A percentile compares a stretch with the other conserved stretches of the same genome.
These are phyloP conservation scores for Boletus reticulatus DNA, from an alignment of 768 basidiomycete genomes.

Conservation along the genomic window DNA sequence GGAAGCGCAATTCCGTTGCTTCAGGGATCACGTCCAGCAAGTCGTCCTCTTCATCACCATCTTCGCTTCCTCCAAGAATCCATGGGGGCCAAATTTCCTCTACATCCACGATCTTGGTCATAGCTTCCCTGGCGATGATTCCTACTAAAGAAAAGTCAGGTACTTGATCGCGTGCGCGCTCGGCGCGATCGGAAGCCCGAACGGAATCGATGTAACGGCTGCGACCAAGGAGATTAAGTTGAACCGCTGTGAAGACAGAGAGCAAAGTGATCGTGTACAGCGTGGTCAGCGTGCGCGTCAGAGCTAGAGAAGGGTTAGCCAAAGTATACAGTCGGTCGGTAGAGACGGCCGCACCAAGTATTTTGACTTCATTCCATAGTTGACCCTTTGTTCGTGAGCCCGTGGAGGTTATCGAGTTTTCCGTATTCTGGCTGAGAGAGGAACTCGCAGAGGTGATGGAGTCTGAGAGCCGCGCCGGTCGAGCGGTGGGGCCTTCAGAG, in stretches of 20 bases:
- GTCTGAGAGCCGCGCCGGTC: slow-evolving; percentile 34
- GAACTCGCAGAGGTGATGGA: slow-evolving; percentile 41
- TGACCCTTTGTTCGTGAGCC: slow-evolving; percentile 64
- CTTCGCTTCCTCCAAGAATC: slow-evolving; percentile 23
- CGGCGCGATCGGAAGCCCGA: slow-evolving; percentile 56
- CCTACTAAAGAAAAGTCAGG: slow-evolving; percentile 30
- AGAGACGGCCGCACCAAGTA: slow-evolving; percentile 56
- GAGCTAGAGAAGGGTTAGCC: slow-evolving; percentile 46
- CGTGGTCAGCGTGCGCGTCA: slow-evolving; percentile 84
- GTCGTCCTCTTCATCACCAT: slow-evolving; percentile 28
- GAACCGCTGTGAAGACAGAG: slow-evolving; percentile 80
- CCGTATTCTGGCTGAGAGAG: slow-evolving; percentile 25
- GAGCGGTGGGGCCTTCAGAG: slow-evolving; percentile 5
- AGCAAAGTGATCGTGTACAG: slow-evolving; percentile 86
- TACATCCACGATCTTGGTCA: slow-evolving; percentile 25
- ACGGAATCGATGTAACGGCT: slow-evolving; percentile 75
- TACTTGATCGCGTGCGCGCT: slow-evolving; percentile 42
- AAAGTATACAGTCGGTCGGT: not conserved
- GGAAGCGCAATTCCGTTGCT: slow-evolving; percentile 73
- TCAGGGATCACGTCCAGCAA: slow-evolving; percentile 44
- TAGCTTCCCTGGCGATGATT: slow-evolving; percentile 25
- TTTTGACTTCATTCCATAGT: slow-evolving; percentile 92
- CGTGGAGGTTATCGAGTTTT: slow-evolving; percentile 7
- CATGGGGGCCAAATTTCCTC: slow-evolving; percentile 25
- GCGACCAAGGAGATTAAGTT: slow-evolving; percentile 83